A percentile compares a stretch with the other conserved stretches of the same genome.
Conservation (phyloP, 2,329 filamentous ascomycete species). For the Sporothrix mexicana region DNA sequence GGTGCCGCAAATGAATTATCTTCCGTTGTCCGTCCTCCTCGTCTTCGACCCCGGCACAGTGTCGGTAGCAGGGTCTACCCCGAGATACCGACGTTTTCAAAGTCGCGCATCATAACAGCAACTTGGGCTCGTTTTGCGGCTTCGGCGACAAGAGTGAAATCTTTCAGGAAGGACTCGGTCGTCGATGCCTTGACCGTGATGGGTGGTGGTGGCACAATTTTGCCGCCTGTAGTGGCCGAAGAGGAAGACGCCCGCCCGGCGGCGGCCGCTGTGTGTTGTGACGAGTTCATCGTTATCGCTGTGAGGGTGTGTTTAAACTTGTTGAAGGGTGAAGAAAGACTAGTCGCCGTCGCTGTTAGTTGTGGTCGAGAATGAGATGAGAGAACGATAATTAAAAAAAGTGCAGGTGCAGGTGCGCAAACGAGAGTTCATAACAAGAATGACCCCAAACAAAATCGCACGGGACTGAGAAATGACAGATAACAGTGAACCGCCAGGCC, state of each 20-base stretch:
- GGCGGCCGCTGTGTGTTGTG: neutral
- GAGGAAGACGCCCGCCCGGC: neutral
- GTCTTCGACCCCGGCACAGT: neutral
- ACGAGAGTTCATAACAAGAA: neutral
- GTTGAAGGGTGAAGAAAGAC: neutral
- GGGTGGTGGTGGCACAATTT: conserved; percentile 42
- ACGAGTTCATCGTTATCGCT: conserved; percentile 28
- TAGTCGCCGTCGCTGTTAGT: conserved; percentile 1
- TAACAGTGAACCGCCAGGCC: conserved; percentile 13
- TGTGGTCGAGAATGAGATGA: neutral
- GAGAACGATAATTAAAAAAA: neutral
- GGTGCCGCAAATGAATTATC: neutral
- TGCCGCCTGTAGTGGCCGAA: conserved; percentile 23
- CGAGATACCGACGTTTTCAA: conserved; percentile 72
- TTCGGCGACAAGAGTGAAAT: conserved; percentile 87
- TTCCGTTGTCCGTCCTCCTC: too few relatives aligned
- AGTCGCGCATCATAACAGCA: conserved; percentile 83
- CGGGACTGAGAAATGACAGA: conserved; percentile 19
- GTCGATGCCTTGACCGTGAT: conserved; percentile 48
- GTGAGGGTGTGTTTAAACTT: neutral
- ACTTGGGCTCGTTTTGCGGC: conserved; percentile 93
- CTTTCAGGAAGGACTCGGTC: conserved; percentile 70
- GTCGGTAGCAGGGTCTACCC: neutral
- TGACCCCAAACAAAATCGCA: conserved; percentile 17
- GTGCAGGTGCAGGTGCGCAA: neutral